These are phyloP conservation scores for Paraconiothyrium sp. DNA, from an alignment of 2,329 filamentous ascomycete genomes.

Conservation along the genomic window DNA sequence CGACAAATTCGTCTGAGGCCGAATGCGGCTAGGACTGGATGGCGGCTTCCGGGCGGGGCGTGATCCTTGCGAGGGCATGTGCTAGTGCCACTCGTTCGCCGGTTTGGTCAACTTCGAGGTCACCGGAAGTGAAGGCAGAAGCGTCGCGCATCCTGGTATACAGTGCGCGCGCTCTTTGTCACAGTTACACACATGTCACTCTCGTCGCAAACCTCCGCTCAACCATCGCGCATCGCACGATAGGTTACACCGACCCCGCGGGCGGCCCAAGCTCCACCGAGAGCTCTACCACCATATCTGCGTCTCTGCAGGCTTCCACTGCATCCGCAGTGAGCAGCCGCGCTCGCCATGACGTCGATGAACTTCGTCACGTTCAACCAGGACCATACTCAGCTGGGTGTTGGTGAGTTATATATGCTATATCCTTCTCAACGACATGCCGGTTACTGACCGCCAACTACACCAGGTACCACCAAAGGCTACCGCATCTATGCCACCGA, in stretches of 20 bases:
- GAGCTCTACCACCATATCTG: slow-evolving; percentile 16
- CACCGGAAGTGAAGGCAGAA: slow-evolving; percentile 4
- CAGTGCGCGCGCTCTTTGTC: background rate
- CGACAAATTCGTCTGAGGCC: slow-evolving; percentile 7
- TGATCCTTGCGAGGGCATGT: slow-evolving; percentile 15
- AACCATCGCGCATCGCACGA: slow-evolving; percentile 1
- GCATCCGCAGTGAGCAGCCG: slow-evolving; percentile 12
- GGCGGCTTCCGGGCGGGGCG: slow-evolving; percentile 10
- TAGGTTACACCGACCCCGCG: slow-evolving; percentile 13
- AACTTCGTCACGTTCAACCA: slow-evolving; percentile 99
- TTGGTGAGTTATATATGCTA: slow-evolving; percentile 57
- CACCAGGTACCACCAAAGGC: slow-evolving; percentile 83
- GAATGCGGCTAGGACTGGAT: slow-evolving; percentile 4
- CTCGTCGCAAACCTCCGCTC: slow-evolving; percentile 4
- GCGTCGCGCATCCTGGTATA: background rate
- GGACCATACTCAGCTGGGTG: slow-evolving; percentile 95
- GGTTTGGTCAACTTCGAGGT: background rate
- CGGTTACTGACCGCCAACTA: slow-evolving; percentile 21
- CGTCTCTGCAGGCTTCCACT: slow-evolving; percentile 4
- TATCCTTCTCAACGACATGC: slow-evolving; percentile 60
- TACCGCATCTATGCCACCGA: slow-evolving; percentile 98
- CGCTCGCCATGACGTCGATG: slow-evolving; percentile 61
- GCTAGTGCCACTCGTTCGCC: slow-evolving; percentile 13
- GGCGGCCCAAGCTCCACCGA: slow-evolving; percentile 34
- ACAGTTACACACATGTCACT: slow-evolving; percentile 17